Evolutionary conservation across 257 asterid genomes (phyloP).

Genomic region (Capsicum baccatum): DNA sequence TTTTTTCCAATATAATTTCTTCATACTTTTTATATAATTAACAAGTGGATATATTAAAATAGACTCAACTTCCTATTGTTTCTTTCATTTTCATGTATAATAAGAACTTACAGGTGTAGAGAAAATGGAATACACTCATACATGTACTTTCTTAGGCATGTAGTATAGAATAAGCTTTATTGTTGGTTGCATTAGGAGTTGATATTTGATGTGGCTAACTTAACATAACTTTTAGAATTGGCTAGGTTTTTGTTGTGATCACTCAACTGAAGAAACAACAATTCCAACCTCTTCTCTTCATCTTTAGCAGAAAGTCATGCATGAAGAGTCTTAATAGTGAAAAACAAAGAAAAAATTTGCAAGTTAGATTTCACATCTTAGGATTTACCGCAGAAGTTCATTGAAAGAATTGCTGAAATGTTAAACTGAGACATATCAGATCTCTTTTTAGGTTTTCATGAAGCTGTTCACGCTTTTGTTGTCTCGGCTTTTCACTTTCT

Average conservation of each 20-base stretch:
- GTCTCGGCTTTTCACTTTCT: constrained; percentile 94
- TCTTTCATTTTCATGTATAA: too few species aligned
- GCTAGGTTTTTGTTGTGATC: constrained; percentile 96
- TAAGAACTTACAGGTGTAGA: not conserved
- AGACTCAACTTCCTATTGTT: too few species aligned
- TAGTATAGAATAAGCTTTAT: constrained; percentile 20
- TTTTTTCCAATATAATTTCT: too few species aligned
- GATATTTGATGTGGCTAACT: constrained; percentile 21
- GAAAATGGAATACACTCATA: not conserved
- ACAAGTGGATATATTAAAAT: too few species aligned
- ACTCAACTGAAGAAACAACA: constrained; percentile 96
- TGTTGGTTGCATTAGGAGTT: constrained; percentile 7
- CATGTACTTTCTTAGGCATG: not conserved
- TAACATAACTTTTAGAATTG: constrained; percentile 85
- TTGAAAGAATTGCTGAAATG: not conserved
- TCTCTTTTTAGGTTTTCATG: constrained; percentile 90
- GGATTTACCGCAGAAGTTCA: constrained; percentile 6
- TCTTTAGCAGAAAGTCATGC: constrained; percentile 99
- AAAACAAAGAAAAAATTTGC: constrained; percentile 20
- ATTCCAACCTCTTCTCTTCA: constrained; percentile 91
- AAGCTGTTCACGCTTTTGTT: constrained; percentile 85
- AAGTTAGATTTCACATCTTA: constrained; percentile 1
- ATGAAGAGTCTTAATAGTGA: constrained; percentile 67
- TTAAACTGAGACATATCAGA: constrained; percentile 58
- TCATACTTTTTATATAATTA: too few species aligned